phyloP scores from a whole-genome alignment of 345 rosid species.

The Triadica sebifera region DNA sequence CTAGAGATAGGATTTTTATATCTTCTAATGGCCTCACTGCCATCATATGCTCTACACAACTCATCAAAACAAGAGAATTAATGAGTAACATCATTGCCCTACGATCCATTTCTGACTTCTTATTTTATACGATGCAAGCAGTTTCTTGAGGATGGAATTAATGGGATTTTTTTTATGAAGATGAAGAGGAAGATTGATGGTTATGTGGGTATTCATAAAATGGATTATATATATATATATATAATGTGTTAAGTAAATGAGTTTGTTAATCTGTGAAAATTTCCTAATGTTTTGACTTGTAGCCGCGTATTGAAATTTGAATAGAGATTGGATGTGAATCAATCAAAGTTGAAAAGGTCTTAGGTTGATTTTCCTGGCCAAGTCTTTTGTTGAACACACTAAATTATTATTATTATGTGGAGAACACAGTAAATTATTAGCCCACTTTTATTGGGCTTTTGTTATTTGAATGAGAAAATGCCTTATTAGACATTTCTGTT shows the following conservation, averaged over 20 bases:
- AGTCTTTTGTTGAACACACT: too few relatives aligned
- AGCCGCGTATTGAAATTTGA: conserved; percentile 18
- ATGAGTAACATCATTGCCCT: background rate
- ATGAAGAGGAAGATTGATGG: background rate
- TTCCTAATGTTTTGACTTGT: conserved; percentile 8
- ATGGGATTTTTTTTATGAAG: background rate
- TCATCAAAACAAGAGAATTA: conserved; percentile 3
- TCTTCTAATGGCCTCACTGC: conserved; percentile 33
- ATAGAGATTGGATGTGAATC: background rate
- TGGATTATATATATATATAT: background rate
- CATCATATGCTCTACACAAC: conserved; percentile 2
- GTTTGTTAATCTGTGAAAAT: background rate
- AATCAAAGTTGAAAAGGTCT: conserved; percentile 12
- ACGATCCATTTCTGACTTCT: background rate
- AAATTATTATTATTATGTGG: too few relatives aligned
- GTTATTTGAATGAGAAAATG: too few relatives aligned
- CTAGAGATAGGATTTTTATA: conserved; percentile 31
- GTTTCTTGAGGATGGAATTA: background rate
- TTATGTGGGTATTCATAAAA: background rate
- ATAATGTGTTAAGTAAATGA: background rate
- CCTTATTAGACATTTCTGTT: too few relatives aligned
- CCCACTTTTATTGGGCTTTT: too few relatives aligned
- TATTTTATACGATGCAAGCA: background rate
- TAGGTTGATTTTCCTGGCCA: background rate
- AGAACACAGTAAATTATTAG: too few relatives aligned